Evolutionary conservation across 2,329 filamentous ascomycete species (phyloP).

Genomic region (Geosmithia putterillii): DNA sequence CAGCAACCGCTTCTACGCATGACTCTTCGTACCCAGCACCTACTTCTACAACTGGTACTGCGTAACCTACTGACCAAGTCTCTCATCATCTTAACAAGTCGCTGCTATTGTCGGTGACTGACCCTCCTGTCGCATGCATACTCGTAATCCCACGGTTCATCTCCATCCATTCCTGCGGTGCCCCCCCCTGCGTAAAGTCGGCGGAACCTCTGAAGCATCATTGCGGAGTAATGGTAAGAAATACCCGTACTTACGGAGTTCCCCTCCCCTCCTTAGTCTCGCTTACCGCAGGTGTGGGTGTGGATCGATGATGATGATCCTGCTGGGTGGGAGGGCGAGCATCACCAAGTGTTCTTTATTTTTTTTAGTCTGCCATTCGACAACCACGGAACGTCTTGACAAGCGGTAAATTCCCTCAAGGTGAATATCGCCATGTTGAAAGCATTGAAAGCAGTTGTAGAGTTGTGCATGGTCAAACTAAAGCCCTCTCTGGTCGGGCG

Average conservation of each 20-base stretch:
- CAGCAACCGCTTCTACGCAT: not conserved
- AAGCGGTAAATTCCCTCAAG: constrained; percentile 6
- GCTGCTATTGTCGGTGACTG: no score
- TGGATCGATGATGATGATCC: not conserved
- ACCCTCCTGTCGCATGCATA: no score
- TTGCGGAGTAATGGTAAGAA: not conserved
- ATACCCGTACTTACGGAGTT: no score
- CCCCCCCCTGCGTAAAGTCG: not conserved
- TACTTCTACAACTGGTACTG: not conserved
- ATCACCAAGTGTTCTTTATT: no score
- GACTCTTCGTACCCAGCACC: no score
- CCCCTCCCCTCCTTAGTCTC: not conserved
- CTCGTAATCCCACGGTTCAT: not conserved
- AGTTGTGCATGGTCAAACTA: constrained; percentile 14
- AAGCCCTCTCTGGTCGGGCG: constrained; percentile 1
- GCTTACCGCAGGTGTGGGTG: not conserved
- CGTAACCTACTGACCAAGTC: no score
- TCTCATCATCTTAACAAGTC: no score
- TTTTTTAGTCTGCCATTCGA: not conserved
- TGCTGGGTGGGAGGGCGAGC: no score
- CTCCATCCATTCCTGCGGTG: not conserved
- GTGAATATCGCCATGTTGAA: no score
- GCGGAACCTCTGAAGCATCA: not conserved
- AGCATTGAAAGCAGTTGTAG: not conserved
- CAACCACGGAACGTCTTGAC: constrained; percentile 6